Evolutionary conservation across 768 basidiomycete species (phyloP), one percentile per base, ranked within the genome.

Genomic region (Rubroboletus pulcherrimus): DNA sequence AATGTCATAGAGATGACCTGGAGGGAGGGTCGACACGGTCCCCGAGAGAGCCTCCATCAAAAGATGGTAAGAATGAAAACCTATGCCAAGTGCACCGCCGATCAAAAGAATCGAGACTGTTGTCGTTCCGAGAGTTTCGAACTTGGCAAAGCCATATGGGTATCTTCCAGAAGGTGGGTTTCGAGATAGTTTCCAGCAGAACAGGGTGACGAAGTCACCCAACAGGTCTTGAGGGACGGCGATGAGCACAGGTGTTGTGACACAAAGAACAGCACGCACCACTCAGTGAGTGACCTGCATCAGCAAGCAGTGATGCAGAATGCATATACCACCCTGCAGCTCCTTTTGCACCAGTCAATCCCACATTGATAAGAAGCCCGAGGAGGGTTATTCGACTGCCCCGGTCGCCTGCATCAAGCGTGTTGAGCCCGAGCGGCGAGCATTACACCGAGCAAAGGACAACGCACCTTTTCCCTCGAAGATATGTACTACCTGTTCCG

Each of bases 81-180:
- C 93, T 50, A 94, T 89, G 51, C 89, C 91, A 17, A 89, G 76
- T 2, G 89, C 88, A 53, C 91, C 91, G 5, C 86, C 86, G 53
- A 93, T 84, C 56, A 99, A 82, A 33, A 98, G 81, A 47, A 97
- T 74, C 2, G 93, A 91, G 45, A 97, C 87, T 37, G 89, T 83
- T 3, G 91, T 83, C n/a, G 95, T 96, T 45, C 96, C 96, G 24
- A 98, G 77, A 5, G 93, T 94, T 73, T 99, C 96, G 62, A 93
- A 96, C 73, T 98, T 98, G 60, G 89, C 89, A 64, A 91, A 89
- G 15, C 93, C 91, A 58, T 87, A 94, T 1, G 93, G 93, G 69
- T 93, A 98, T 60, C 73, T 75, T 59, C 76, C 79, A 9, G 89
- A 87, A 10, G 94, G 89, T n/a, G 88, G 82, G 66, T 81, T 82